phyloP scores from a whole-genome alignment of 805 yeast species.

The Pichia californica region DNA sequence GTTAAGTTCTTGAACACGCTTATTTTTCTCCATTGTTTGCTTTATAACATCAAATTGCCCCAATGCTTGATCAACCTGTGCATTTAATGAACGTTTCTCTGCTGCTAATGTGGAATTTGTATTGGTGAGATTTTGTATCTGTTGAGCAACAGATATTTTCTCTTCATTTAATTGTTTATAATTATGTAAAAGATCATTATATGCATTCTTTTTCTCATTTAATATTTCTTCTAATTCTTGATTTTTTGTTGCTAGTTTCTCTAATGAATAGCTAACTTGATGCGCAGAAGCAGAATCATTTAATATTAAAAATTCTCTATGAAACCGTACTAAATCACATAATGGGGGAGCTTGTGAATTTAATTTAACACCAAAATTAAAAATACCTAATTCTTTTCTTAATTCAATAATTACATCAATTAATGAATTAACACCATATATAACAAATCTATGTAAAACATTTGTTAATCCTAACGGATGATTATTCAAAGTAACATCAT shows the following conservation, averaged over 20 bases:
- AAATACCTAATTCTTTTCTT: conserved; percentile 3
- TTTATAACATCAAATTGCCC: conserved; percentile 30
- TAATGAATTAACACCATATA: conserved; percentile 22
- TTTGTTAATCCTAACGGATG: conserved; percentile 10
- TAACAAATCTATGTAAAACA: conserved; percentile 15
- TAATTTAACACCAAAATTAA: not conserved
- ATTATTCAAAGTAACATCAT: not conserved
- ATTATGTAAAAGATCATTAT: conserved; percentile 26
- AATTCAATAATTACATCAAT: conserved; percentile 15
- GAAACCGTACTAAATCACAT: conserved; percentile 9
- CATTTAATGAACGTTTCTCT: conserved; percentile 9
- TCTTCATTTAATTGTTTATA: conserved; percentile 31
- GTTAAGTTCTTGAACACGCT: conserved; percentile 24
- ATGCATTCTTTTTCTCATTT: conserved; percentile 13
- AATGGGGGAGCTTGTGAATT: no score
- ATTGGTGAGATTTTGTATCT: conserved; percentile 16
- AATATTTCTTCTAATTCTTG: conserved; percentile 1
- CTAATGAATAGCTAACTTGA: not conserved
- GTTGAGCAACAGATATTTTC: conserved; percentile 22
- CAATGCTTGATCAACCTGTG: conserved; percentile 18
- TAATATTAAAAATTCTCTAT: conserved; percentile 8
- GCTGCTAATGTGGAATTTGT: conserved; percentile 18
- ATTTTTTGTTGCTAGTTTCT: conserved; percentile 2
- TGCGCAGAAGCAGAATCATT: conserved; percentile 5
- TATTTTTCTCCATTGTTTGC: conserved; percentile 27